Evolutionary conservation across 257 asterid species (phyloP).

Genomic region (Fraxinus americana): DNA sequence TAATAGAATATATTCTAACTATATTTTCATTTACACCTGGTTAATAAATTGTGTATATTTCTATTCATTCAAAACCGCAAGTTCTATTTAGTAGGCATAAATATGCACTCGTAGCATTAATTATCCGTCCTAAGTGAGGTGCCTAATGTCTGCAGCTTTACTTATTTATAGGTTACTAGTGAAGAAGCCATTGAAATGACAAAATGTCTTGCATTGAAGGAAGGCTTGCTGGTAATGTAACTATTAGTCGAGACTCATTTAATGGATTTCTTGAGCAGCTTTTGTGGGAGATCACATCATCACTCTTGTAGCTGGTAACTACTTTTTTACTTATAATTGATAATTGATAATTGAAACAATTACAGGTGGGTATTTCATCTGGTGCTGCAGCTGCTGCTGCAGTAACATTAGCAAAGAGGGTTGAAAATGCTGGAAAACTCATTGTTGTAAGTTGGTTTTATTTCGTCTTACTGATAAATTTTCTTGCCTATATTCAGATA

Average conservation of each 20-base stretch:
- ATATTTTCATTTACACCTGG: background rate
- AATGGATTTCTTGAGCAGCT: background rate
- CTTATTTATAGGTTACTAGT: slow-evolving; percentile 7
- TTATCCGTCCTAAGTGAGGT: background rate
- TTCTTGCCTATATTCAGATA: background rate
- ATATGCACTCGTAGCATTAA: too few species aligned
- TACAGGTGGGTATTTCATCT: slow-evolving; percentile 10
- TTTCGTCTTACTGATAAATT: background rate
- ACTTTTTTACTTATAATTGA: background rate
- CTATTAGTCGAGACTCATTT: background rate
- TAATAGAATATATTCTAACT: background rate
- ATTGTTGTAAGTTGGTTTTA: background rate
- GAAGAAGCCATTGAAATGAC: slow-evolving; percentile 16
- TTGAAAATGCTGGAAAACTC: slow-evolving; percentile 14
- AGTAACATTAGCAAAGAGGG: background rate
- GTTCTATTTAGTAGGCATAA: background rate
- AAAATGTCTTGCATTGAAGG: slow-evolving; percentile 3
- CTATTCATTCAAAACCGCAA: background rate
- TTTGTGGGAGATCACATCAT: background rate
- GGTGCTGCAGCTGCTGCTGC: background rate
- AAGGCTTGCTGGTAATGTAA: slow-evolving; percentile 11
- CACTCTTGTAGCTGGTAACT: background rate
- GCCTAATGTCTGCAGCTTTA: background rate
- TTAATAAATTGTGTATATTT: too few species aligned
- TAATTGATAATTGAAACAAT: background rate